Conservation (phyloP, 2,329 filamentous ascomycete species). For the Claviceps arundinis region DNA sequence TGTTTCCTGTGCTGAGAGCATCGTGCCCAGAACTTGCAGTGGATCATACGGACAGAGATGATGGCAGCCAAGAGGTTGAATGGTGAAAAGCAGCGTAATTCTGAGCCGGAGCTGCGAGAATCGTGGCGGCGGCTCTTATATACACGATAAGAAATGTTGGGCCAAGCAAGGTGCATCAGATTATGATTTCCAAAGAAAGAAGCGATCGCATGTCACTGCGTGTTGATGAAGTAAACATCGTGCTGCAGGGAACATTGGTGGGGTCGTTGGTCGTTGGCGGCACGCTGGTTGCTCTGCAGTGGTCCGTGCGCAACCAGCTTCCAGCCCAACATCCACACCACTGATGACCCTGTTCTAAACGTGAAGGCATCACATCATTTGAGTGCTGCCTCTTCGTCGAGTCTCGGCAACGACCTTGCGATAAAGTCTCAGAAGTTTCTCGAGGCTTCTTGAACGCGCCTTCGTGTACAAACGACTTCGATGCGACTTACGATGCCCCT, state of each 20-base stretch:
- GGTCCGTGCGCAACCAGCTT: not conserved
- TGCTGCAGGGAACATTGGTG: no score
- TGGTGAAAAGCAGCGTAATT: not conserved
- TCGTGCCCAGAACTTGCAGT: not conserved
- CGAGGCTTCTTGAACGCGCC: not conserved
- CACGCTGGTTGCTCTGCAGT: not conserved
- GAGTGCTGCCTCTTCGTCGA: no score
- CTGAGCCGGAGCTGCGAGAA: not conserved
- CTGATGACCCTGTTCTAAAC: no score
- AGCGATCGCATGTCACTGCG: no score
- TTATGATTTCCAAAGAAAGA: no score
- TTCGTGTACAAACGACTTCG: not conserved
- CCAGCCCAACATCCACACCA: no score
- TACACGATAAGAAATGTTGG: not conserved
- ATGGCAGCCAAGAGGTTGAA: not conserved
- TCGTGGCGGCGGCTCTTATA: not conserved
- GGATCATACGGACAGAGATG: not conserved
- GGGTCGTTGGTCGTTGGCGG: no score
- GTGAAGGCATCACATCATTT: not conserved
- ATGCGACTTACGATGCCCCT: slow-evolving; percentile 8
- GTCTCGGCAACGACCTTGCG: no score
- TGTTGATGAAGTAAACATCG: no score
- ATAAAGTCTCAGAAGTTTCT: no score
- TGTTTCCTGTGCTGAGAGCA: not conserved
- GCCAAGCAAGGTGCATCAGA: no score